Base-by-base conservation (phyloP, 106 monocot genomes). In the Platanthera zijinensis region DNA sequence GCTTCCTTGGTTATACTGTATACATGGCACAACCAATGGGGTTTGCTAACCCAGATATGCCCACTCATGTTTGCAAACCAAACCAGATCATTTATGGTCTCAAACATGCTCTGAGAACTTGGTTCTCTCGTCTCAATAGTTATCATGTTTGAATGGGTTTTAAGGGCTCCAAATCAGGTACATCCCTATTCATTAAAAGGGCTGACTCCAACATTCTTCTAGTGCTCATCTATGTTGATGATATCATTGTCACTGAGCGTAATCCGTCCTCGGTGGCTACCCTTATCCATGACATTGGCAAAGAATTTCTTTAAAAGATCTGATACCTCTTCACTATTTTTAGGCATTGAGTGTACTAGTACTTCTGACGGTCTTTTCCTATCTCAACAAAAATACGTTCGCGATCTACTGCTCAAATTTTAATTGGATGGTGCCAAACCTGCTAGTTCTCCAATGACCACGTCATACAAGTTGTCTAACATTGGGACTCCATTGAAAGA, bases 371-470 rank as follows among this genome's bases (percentile, higher is more conserved):
- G 61, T 18, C 0, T 76, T 0, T 62, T 76, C 7, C 52, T 76
- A 5, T 76, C 76, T 59, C 59, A 76, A 48, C 19, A 47, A 47
- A 32, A n/a, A 8, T 76, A 76, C 53, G 63, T 76, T 48, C 7
- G 7, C 4, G 28, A 76, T 46, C 6, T 76, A 7, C 52, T 76
- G 4, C 1, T 14, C 45, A 39, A 25, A 6, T n/a, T 61, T 0
- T 10, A 74, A 51, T 0, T 74, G 15, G 1, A 51, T 5, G 73
- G 52, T 6, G 73, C 73, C n/a, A 74, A 74, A 19, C 15, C 5
- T 39, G 73, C 28, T 50, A 0, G 48, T 17, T 51, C 73, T 51
- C 73, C 71, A 49, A 51, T 51, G 50, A 9, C 49, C 12, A 12
- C 49, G 8, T 74, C 49, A 22, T n/a, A 1, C 7, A 74, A 49